These are phyloP conservation scores for Aciculosporium take DNA, from an alignment of 2,329 filamentous ascomycete genomes.

Conservation along the genomic window DNA sequence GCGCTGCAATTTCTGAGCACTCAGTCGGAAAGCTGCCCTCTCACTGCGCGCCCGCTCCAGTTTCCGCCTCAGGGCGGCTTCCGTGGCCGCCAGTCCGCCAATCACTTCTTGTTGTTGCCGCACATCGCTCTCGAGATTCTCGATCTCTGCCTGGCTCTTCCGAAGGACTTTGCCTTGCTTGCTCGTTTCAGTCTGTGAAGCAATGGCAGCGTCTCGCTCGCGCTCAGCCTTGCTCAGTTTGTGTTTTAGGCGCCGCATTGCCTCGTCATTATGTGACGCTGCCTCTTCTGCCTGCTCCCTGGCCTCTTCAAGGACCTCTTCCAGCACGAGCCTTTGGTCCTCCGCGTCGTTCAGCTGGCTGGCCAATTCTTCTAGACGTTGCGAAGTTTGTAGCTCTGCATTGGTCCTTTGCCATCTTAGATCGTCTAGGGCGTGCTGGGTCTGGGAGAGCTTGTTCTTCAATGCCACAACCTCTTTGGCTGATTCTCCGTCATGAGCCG, in stretches of 20 bases:
- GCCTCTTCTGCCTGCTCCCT: conserved; percentile 37
- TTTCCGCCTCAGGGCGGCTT: conserved; percentile 48
- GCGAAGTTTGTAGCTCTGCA: conserved; percentile 30
- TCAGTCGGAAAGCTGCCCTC: conserved; percentile 39
- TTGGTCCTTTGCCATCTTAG: conserved; percentile 35
- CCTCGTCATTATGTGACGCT: conserved; percentile 27
- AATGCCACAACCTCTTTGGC: conserved; percentile 45
- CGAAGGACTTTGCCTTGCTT: conserved; percentile 47
- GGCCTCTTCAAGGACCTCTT: conserved; percentile 43
- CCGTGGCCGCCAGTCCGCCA: conserved; percentile 38
- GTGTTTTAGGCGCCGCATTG: conserved; percentile 28
- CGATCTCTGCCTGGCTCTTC: conserved; percentile 47
- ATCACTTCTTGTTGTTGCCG: conserved; percentile 54
- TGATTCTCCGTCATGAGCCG: conserved; percentile 34
- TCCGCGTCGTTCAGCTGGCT: conserved; percentile 41
- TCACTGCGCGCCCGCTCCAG: conserved; percentile 57
- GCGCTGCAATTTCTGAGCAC: conserved; percentile 38
- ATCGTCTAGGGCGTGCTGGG: conserved; percentile 46
- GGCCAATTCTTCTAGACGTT: conserved; percentile 33
- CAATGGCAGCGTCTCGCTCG: conserved; percentile 25
- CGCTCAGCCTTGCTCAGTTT: conserved; percentile 37
- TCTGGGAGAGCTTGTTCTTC: conserved; percentile 44
- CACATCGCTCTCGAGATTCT: conserved; percentile 60
- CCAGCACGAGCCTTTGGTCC: conserved; percentile 42
- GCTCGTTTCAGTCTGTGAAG: conserved; percentile 24